Percentiles rank a stretch among this genome's conserved stretches.
These are phyloP conservation scores for Globisporangium rhizosaccharum DNA, from an alignment of 352 stramenopile genomes.

Conservation along the genomic window DNA sequence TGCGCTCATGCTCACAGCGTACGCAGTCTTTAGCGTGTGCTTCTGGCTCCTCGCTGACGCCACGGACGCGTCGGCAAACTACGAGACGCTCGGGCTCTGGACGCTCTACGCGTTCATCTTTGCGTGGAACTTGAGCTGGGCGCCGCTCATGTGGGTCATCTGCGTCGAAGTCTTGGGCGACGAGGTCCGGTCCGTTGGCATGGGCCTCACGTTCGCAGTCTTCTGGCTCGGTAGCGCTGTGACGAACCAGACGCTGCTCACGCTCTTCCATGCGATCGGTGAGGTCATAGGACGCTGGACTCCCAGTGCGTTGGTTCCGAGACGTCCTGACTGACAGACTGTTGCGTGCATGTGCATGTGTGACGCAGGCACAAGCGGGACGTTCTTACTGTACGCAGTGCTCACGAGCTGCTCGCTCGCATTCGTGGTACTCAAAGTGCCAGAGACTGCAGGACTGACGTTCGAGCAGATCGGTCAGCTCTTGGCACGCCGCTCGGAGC, in stretches of 20 bases:
- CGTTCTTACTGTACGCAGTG: conserved; percentile 50
- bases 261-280: conserved; percentile 44
- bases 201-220: conserved; percentile 65
- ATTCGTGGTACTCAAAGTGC: conserved; percentile 59
- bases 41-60: conserved; percentile 35
- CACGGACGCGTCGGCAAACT: conserved; percentile 10
- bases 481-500: conserved; percentile 19
- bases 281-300: neutral
- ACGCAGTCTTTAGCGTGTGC: conserved; percentile 44
- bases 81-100: conserved; percentile 44
- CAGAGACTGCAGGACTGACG: conserved; percentile 53
- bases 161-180: conserved; percentile 61
- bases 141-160: conserved; percentile 71
- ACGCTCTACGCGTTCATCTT: conserved; percentile 73
- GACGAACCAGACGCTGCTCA: conserved; percentile 66
- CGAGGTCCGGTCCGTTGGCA: conserved; percentile 64
- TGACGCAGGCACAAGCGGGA: conserved; percentile 25
- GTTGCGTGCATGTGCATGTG: too few relatives aligned
- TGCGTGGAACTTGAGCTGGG: conserved; percentile 72
- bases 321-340: neutral
- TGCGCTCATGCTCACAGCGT: conserved; percentile 37
- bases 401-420: conserved; percentile 35
- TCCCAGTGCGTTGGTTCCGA: neutral
- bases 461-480: conserved; percentile 62
- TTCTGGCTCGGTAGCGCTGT: conserved; percentile 68